Evolutionary conservation across 2,329 filamentous ascomycete species (phyloP).

Genomic region (Aspergillus phoenicis): DNA sequence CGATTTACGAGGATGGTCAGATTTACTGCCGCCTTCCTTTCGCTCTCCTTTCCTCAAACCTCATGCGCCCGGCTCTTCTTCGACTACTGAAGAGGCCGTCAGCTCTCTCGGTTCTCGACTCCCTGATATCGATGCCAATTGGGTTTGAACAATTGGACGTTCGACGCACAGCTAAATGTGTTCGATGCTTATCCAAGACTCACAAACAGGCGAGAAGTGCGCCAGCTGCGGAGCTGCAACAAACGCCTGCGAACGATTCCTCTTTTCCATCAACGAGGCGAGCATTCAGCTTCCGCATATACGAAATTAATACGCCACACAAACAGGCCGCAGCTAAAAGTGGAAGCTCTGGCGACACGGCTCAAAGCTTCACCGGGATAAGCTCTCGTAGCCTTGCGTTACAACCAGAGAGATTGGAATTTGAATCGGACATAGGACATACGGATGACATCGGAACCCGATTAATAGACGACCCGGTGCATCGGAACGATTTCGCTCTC

Average conservation of each 20-base stretch:
- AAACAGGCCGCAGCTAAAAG: conserved; percentile 5
- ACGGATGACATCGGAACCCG: conserved; percentile 37
- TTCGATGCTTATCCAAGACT: conserved; percentile 32
- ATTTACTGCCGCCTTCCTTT: conserved; percentile 13
- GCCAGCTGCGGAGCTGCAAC: conserved; percentile 12
- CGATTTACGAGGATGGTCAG: conserved; percentile 34
- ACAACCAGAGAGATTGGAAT: conserved; percentile 40
- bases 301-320: conserved; percentile 32
- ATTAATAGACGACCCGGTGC: conserved; percentile 39
- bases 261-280: conserved; percentile 10
- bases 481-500: conserved; percentile 42
- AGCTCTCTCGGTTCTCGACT: conserved; percentile 41
- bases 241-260: conserved; percentile 5
- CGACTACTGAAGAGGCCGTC: conserved; percentile 47
- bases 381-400: conserved; percentile 26
- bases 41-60: conserved; percentile 24
- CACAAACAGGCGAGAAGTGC: conserved; percentile 11
- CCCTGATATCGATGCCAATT: conserved; percentile 32
- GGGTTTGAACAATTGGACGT: conserved; percentile 38
- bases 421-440: conserved; percentile 47
- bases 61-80: conserved; percentile 49
- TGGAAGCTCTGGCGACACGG: not conserved
- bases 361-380: not conserved
- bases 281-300: conserved; percentile 18
- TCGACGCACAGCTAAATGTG: conserved; percentile 26